A percentile compares a stretch with the other conserved stretches of the same genome.
These are phyloP conservation scores for Alternaria brassicae DNA, from an alignment of 2,329 filamentous ascomycete species.

Conservation along the genomic window DNA sequence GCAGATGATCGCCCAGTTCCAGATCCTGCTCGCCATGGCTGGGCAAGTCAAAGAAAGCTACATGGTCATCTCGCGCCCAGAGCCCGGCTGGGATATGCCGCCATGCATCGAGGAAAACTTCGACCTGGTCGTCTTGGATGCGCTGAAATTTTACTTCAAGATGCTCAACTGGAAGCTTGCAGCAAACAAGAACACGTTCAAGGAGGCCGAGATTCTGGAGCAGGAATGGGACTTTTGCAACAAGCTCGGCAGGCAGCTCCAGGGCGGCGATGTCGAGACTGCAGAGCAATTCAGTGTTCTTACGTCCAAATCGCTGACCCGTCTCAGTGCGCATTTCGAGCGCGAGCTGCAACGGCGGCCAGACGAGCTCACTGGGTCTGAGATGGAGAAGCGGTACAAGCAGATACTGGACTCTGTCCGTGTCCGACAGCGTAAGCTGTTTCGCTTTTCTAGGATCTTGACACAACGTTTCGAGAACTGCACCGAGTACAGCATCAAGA, in stretches of 20 bases:
- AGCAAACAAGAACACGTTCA: slow-evolving; percentile 98
- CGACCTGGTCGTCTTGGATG: slow-evolving; percentile 88
- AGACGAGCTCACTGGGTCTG: slow-evolving; percentile 76
- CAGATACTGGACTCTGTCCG: slow-evolving; percentile 93
- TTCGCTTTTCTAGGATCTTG: slow-evolving; percentile 89
- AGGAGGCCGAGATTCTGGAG: slow-evolving; percentile 95
- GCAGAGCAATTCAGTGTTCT: slow-evolving; percentile 95
- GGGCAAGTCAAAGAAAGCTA: slow-evolving; percentile 93
- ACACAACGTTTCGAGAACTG: slow-evolving; percentile 96
- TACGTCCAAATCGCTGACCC: slow-evolving; percentile 89
- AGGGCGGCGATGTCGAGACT: slow-evolving; percentile 93
- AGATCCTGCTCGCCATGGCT: slow-evolving; percentile 88
- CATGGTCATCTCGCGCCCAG: slow-evolving; percentile 79
- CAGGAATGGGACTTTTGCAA: slow-evolving; percentile 99
- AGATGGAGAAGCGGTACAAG: slow-evolving; percentile 98
- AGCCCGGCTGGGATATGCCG: slow-evolving; percentile 93
- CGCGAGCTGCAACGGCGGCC: slow-evolving; percentile 84
- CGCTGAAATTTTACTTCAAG: slow-evolving; percentile 97
- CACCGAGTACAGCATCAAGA: slow-evolving; percentile 89
- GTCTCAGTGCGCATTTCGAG: slow-evolving; percentile 90
- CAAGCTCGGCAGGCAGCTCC: slow-evolving; percentile 87
- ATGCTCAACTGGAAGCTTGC: slow-evolving; percentile 98
- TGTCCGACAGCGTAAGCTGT: slow-evolving; percentile 93
- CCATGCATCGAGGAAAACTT: slow-evolving; percentile 97
- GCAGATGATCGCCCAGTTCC: slow-evolving; percentile 97